Conservation (phyloP, 129 eudicot genomes). For the Centrapalus pauciflorus region DNA sequence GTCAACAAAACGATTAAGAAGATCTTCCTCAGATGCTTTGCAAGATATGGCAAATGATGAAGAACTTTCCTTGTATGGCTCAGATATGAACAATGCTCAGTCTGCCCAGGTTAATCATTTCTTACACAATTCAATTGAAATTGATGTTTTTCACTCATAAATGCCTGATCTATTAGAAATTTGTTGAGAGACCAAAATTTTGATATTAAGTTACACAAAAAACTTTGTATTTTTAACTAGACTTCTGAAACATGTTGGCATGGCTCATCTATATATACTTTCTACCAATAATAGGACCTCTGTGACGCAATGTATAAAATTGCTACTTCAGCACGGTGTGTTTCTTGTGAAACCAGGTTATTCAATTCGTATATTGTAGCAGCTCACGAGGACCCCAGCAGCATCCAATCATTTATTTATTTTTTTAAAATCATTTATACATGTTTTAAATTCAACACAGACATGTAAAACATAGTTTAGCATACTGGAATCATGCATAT, state of each 20-base stretch:
- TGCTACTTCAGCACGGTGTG: background rate
- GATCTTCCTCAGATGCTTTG: conserved; percentile 88
- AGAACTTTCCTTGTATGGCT: conserved; percentile 85
- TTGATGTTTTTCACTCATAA: background rate
- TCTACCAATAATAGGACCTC: background rate
- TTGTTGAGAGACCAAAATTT: background rate
- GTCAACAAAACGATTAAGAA: conserved; percentile 61
- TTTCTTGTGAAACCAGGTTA: background rate
- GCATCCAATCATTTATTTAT: no score
- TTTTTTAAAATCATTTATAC: background rate
- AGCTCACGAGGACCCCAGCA: no score
- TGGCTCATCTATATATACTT: background rate
- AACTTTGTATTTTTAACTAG: background rate
- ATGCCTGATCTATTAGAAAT: background rate
- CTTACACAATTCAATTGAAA: background rate
- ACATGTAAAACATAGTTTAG: background rate
- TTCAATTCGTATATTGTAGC: background rate
- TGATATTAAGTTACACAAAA: background rate
- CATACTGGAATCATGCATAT: background rate
- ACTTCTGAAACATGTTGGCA: background rate
- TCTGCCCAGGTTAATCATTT: conserved; percentile 65
- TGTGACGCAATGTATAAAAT: background rate
- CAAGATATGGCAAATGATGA: conserved; percentile 84
- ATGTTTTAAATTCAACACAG: background rate
- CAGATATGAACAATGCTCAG: conserved; percentile 72